These are phyloP conservation scores for Cordyceps farinosa DNA, from an alignment of 2,329 filamentous ascomycete species.

Conservation along the genomic window DNA sequence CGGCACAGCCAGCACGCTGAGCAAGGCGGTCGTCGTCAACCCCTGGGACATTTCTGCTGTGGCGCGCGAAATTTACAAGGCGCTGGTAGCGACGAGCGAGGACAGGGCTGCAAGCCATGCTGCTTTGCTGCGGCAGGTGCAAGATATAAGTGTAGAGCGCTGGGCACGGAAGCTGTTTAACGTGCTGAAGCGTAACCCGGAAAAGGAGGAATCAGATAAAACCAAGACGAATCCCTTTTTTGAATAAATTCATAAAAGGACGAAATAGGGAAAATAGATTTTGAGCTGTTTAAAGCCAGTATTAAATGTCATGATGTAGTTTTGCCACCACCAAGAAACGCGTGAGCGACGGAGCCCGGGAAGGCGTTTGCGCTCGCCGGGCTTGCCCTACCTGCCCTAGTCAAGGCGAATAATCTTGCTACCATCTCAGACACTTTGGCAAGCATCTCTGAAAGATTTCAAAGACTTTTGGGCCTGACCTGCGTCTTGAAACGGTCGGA, in stretches of 20 bases:
- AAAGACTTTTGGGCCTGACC: too few species aligned
- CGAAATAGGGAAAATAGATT: not conserved
- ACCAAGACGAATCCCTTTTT: not conserved
- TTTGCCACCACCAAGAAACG: too few species aligned
- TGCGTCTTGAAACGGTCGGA: too few species aligned
- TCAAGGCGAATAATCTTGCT: too few species aligned
- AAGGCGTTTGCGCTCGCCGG: too few species aligned
- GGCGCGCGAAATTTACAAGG: conserved; percentile 75
- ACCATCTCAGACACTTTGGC: too few species aligned
- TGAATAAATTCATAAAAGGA: not conserved
- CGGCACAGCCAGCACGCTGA: conserved; percentile 81
- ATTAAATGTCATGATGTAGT: too few species aligned
- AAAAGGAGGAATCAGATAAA: not conserved
- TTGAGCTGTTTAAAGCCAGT: too few species aligned
- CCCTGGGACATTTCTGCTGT: conserved; percentile 88
- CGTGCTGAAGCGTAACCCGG: not conserved
- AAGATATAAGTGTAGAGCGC: conserved; percentile 9
- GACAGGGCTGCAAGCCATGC: conserved; percentile 64
- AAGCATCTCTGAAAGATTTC: too few species aligned
- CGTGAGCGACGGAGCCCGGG: too few species aligned
- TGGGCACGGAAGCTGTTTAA: conserved; percentile 11
- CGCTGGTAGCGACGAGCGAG: conserved; percentile 68
- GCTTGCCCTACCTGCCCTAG: too few species aligned
- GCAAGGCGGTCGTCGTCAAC: conserved; percentile 89
- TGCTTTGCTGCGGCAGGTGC: conserved; percentile 3